A percentile compares a stretch with the other conserved stretches of the same genome.
Evolutionary conservation across 2,329 filamentous ascomycete genomes (phyloP).

Genomic region (Sclerotinia sclerotiorum): DNA sequence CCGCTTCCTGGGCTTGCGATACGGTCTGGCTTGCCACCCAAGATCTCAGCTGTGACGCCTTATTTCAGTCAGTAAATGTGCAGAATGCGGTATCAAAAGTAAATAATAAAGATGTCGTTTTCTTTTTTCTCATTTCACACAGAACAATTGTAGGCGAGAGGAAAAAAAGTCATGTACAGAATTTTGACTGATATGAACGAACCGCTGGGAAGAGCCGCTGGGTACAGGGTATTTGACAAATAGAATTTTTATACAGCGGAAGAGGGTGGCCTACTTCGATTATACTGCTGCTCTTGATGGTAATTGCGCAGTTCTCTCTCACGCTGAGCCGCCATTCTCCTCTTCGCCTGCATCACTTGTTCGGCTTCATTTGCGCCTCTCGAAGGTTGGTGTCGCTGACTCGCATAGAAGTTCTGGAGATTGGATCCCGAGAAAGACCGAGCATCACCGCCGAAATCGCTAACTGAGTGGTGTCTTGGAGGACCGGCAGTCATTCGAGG

Average conservation of each 20-base stretch:
- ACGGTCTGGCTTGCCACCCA: slow-evolving; percentile 77
- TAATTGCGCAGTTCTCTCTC: slow-evolving; percentile 99
- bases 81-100: slow-evolving; percentile 28
- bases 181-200: slow-evolving; percentile 36
- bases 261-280: slow-evolving; percentile 92
- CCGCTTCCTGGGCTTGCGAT: slow-evolving; percentile 75
- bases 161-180: slow-evolving; percentile 42
- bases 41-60: slow-evolving; percentile 66
- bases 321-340: slow-evolving; percentile 97
- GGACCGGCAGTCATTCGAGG: slow-evolving; percentile 64
- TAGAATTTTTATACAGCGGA: slow-evolving; percentile 58
- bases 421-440: slow-evolving; percentile 74
- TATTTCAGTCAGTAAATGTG: slow-evolving; percentile 42
- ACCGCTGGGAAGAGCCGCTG: slow-evolving; percentile 31
- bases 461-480: slow-evolving; percentile 78
- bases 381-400: slow-evolving; percentile 86
- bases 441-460: slow-evolving; percentile 74
- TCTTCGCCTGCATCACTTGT: slow-evolving; percentile 98
- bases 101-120: slow-evolving; percentile 4
- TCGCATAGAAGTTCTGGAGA: slow-evolving; percentile 90
- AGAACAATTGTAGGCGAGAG: slow-evolving; percentile 39
- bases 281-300: slow-evolving; percentile 99
- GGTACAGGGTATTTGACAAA: slow-evolving; percentile 38
- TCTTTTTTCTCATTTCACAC: slow-evolving; percentile 41
- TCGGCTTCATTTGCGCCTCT: slow-evolving; percentile 86